These are phyloP conservation scores for Staphylotrichum tortipilum DNA, from an alignment of 495 filamentous ascomycete species.

Conservation along the genomic window DNA sequence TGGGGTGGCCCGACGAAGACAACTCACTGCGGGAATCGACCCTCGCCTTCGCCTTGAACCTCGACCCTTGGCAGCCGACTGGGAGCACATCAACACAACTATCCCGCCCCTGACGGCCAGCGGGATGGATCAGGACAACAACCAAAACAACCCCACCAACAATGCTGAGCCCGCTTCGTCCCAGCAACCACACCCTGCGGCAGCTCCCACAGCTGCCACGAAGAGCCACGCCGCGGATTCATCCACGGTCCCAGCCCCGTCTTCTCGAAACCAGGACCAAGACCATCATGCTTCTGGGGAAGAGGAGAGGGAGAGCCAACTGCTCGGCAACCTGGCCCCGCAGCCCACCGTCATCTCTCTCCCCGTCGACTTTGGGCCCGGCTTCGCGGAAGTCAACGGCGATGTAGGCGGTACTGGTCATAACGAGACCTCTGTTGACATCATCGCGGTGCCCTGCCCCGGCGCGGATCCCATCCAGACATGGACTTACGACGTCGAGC, in stretches of 20 bases:
- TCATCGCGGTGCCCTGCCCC: constrained; percentile 39
- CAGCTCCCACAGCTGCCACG: background rate
- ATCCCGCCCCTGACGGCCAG: background rate
- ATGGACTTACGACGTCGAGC: constrained; percentile 33
- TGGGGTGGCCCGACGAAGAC: too few relatives aligned
- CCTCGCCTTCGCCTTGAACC: background rate
- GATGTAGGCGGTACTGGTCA: constrained; percentile 34
- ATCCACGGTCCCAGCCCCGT: background rate
- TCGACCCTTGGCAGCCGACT: background rate
- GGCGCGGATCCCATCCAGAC: constrained; percentile 38
- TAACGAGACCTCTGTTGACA: constrained; percentile 40
- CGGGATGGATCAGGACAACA: constrained; percentile 9
- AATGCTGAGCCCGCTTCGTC: constrained; percentile 1
- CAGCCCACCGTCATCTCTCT: background rate
- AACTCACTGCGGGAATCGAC: background rate
- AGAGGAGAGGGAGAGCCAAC: background rate
- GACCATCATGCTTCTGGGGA: background rate
- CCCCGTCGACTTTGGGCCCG: constrained; percentile 14
- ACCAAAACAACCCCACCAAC: constrained; percentile 1
- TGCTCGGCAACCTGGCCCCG: background rate
- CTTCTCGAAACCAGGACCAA: background rate
- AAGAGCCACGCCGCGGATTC: constrained; percentile 5
- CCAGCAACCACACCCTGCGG: background rate
- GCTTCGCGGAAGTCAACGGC: constrained; percentile 35
- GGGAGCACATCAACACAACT: too few relatives aligned